Evolutionary conservation across 2,329 filamentous ascomycete genomes (phyloP), one percentile per base, ranked within the genome.

Genomic region (Aspergillus ustus): DNA sequence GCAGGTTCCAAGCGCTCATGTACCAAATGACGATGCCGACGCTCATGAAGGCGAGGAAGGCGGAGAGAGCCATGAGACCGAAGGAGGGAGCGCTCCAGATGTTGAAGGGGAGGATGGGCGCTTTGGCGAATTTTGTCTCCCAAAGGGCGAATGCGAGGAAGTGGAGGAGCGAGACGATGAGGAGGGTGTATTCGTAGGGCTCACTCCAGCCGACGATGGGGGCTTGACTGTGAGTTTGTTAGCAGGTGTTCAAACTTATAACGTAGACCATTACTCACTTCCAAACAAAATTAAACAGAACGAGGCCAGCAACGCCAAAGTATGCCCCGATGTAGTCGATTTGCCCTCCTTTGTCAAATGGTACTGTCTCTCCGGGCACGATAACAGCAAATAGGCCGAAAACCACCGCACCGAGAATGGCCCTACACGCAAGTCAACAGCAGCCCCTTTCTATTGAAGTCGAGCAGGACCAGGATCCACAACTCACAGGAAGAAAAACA

Each of bases 231-330:
- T 48, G 31, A 15, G 9, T 37, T 15, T 8, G 31, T 37, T 37
- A 37, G 4, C 31, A 9, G 6, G 5, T 3, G 31, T 9, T 4
- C 13, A 37, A 37, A 8, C 31, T 37, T 9, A 4, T 9, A 4
- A 11, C 3, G 31, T 2, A 9, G 13, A 37, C 6, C 2, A 37
- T 37, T 37, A 37, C 31, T 37, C 5, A 37, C 31, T 85, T 85
- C 81, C 82, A 84, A 0, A 82, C 80, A 60, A 85, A 80, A 63
- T 85, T 85, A 68, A 85, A 85, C 71, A 11, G 77, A 7, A 59
- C 40, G 6, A 49, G 57, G 7, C 57, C 81, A 2, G 75, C 73
- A n/a, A 86, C 77, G 2, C 83, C 83, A 0, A 77, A 70, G 2
- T 78, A 53, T 9, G 77, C 75, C n/a, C 82, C 83, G 2, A 77